Evolutionary conservation across 441 rosid genomes (phyloP).

Genomic region (Lepidium campestre): DNA sequence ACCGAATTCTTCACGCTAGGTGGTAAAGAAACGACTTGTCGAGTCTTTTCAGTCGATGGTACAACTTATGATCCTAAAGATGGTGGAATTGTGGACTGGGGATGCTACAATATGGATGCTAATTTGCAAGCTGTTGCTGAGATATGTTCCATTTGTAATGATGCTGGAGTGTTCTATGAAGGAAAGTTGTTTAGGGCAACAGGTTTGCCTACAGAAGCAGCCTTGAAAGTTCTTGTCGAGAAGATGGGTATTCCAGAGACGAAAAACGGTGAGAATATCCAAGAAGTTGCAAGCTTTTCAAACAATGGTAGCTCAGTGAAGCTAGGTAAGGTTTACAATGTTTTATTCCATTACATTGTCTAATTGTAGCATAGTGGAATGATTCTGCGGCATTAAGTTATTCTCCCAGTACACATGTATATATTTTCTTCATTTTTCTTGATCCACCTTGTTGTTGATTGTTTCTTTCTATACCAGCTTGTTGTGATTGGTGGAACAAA

Average conservation of each 20-base stretch:
- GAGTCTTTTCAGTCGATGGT: constrained; percentile 70
- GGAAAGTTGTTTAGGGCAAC: constrained; percentile 74
- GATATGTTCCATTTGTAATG: constrained; percentile 80
- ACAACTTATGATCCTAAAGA: constrained; percentile 92
- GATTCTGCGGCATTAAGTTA: neutral
- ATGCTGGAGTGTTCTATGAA: constrained; percentile 69
- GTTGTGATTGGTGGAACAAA: constrained; percentile 80
- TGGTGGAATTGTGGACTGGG: constrained; percentile 85
- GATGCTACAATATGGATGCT: constrained; percentile 75
- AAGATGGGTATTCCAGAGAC: constrained; percentile 84
- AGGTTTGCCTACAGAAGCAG: constrained; percentile 96
- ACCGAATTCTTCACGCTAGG: constrained; percentile 76
- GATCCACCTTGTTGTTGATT: neutral
- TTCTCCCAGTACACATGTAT: neutral
- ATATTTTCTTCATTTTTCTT: neutral
- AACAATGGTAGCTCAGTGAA: constrained; percentile 53
- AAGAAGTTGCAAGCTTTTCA: constrained; percentile 53
- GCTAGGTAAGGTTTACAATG: constrained; percentile 41
- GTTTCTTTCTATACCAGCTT: constrained; percentile 33
- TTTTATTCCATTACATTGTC: neutral
- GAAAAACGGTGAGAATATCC: constrained; percentile 37
- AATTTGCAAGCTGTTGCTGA: constrained; percentile 79
- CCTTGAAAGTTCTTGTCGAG: constrained; percentile 85
- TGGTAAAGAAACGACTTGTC: constrained; percentile 45
- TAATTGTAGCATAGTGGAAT: neutral